Conservation (phyloP, 2,329 filamentous ascomycete genomes). For the Colletotrichum musae region DNA sequence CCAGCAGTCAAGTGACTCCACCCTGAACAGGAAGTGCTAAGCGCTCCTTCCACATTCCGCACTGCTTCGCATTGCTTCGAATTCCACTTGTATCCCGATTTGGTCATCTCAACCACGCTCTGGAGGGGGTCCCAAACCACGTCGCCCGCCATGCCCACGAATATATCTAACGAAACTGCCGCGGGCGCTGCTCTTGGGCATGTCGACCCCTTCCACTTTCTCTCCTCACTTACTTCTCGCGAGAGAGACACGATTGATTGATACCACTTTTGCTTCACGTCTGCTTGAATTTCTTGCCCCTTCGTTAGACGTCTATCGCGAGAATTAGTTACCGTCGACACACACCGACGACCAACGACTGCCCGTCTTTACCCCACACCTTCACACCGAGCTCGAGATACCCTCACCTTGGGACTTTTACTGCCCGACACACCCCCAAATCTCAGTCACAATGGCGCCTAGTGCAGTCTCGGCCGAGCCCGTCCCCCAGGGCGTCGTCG, state of each 20-base stretch:
- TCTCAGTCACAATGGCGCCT: slow-evolving; percentile 34
- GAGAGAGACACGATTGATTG: neutral
- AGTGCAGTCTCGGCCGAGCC: slow-evolving; percentile 34
- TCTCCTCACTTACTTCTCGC: neutral
- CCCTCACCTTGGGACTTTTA: slow-evolving; percentile 4
- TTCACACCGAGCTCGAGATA: slow-evolving; percentile 14
- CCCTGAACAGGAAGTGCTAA: slow-evolving; percentile 28
- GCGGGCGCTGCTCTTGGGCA: neutral
- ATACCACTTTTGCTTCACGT: slow-evolving; percentile 5
- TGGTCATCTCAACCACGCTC: slow-evolving; percentile 32
- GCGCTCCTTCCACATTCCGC: slow-evolving; percentile 35
- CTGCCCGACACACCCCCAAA: neutral
- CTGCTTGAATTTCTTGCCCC: neutral
- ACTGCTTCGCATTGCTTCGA: slow-evolving; percentile 28
- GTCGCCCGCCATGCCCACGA: slow-evolving; percentile 16
- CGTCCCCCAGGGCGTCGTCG: slow-evolving; percentile 27
- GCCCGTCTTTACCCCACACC: slow-evolving; percentile 4
- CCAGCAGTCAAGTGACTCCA: slow-evolving; percentile 13
- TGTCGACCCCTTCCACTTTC: neutral
- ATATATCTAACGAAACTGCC: slow-evolving; percentile 32
- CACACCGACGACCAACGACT: neutral
- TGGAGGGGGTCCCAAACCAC: slow-evolving; percentile 8
- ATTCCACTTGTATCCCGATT: slow-evolving; percentile 30
- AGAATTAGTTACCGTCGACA: neutral
- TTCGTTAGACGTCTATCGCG: neutral